Conservation (phyloP, 23 red algal species). For the Agarophyton chilense region DNA sequence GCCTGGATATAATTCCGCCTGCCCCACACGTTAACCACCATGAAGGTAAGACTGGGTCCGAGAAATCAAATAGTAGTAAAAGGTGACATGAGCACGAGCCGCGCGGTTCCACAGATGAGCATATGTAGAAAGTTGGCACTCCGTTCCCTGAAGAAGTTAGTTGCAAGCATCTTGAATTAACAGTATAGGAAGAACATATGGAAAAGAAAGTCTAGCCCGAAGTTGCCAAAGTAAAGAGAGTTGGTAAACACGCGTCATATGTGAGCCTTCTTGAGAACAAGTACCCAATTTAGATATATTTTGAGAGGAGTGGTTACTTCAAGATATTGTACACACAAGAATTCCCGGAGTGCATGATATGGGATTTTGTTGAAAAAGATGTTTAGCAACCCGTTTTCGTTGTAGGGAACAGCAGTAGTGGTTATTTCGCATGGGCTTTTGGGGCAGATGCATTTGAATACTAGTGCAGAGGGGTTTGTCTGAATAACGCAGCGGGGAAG, state of each 20-base stretch:
- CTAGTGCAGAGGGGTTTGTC: conserved; percentile 47
- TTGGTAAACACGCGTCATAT: conserved; percentile 91
- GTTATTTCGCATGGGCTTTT: conserved; percentile 71
- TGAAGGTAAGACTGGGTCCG: conserved; percentile 90
- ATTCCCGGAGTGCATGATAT: conserved; percentile 71
- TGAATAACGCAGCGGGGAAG: conserved; percentile 58
- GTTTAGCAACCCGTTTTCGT: conserved; percentile 77
- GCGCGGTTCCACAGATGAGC: conserved; percentile 79
- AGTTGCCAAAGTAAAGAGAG: conserved; percentile 96
- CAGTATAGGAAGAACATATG: conserved; percentile 98
- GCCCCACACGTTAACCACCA: conserved; percentile 99
- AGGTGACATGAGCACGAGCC: conserved; percentile 78
- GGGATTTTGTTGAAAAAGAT: conserved; percentile 81
- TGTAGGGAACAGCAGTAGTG: conserved; percentile 90
- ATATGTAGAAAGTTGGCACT: conserved; percentile 92
- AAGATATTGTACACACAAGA: conserved; percentile 89
- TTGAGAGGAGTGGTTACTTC: conserved; percentile 89
- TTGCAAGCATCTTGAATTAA: conserved; percentile 91
- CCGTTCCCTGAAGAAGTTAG: conserved; percentile 93
- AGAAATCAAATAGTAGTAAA: conserved; percentile 85
- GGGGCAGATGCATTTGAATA: conserved; percentile 48
- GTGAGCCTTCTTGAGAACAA: conserved; percentile 70
- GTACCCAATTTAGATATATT: conserved; percentile 93
- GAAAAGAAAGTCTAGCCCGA: conserved; percentile 94
- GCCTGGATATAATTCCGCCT: conserved; percentile 77